Base-by-base conservation (phyloP, 192 early-diverging fungal species). In the Backusella sp. region DNA sequence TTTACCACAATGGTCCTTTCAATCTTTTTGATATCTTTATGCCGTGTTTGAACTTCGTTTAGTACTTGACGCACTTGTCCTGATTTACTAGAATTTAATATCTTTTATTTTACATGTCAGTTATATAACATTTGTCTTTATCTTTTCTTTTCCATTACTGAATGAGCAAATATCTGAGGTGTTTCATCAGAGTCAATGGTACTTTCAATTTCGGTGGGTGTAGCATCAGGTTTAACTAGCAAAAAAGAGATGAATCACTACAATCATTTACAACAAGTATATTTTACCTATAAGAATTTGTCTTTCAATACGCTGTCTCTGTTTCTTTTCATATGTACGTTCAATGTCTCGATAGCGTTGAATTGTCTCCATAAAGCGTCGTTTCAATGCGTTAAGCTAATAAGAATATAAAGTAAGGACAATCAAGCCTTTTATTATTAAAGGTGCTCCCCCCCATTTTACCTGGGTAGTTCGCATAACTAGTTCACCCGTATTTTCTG, bases 21-120 rank as follows among this genome's bases (percentile, higher is more conserved):
- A 75, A 96, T 94, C 82, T 90, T 89, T 71, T 93, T 85, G 56
- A 96, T 92, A 75, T 96, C 94, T 66, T 89, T 82, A 75, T 96
- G 94, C 68, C 92, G 85, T 73, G 88, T 85, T 82, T 95, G 93
- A 59, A 96, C 94, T 80, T 95, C 94, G 23, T 86, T 73, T 32
- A 96, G 82, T 21, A 92, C 94, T 41, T 86, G 83, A 42, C 86
- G 84, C 19, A 94, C 94, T 73, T 94, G 91, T 19, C 87, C 88
- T 36, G 88, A 87, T 32, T 94, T 91, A 37, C 89, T 90, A 30
- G 84, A 82, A 73, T 90, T 86, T 75, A 94, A 83, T 53, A 95
- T 87, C 88, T 91, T 72, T 39, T 37, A 72, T 3, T n/a, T 3
- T n/a, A 14, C 14, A 7, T 12, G 65, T 67, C 11, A 44, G 30